Percentiles rank a stretch among this genome's conserved stretches.
Evolutionary conservation across 176 grass and related monocot species (phyloP).

Genomic region (Triticum turgidum): DNA sequence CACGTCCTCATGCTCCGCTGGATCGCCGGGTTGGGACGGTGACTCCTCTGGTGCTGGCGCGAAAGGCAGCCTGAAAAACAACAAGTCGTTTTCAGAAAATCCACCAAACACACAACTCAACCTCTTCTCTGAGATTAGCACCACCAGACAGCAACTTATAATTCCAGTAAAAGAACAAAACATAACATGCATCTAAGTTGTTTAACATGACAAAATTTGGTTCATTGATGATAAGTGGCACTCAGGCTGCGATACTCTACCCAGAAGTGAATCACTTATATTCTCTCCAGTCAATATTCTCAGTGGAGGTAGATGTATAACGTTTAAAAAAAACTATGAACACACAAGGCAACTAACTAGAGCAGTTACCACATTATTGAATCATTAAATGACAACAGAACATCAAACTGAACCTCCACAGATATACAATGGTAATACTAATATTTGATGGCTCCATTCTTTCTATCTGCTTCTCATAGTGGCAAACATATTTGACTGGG

Average conservation of each 20-base stretch:
- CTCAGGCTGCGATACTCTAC: not conserved
- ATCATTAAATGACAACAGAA: not conserved
- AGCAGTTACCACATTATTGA: not conserved
- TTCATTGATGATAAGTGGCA: not conserved
- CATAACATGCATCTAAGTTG: not conserved
- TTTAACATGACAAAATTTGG: not conserved
- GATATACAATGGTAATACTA: not conserved
- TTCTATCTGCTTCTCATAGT: not conserved
- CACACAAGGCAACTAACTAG: not conserved
- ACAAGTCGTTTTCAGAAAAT: not conserved
- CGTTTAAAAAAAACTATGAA: not conserved
- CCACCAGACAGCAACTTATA: not conserved
- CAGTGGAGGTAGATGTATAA: not conserved
- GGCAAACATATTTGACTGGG: not conserved
- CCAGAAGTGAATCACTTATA: not conserved
- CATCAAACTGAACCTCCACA: not conserved
- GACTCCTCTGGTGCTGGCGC: not conserved
- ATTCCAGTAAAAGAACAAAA: not conserved
- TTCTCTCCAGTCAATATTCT: not conserved
- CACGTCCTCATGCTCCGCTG: conserved; percentile 28
- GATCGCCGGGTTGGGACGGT: not conserved
- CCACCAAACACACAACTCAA: not conserved
- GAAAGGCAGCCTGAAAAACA: conserved; percentile 12
- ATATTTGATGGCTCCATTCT: not conserved
- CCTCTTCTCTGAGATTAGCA: not conserved